phyloP scores from a whole-genome alignment of 106 monocot genomes.

The Dendrobium huoshanense region DNA sequence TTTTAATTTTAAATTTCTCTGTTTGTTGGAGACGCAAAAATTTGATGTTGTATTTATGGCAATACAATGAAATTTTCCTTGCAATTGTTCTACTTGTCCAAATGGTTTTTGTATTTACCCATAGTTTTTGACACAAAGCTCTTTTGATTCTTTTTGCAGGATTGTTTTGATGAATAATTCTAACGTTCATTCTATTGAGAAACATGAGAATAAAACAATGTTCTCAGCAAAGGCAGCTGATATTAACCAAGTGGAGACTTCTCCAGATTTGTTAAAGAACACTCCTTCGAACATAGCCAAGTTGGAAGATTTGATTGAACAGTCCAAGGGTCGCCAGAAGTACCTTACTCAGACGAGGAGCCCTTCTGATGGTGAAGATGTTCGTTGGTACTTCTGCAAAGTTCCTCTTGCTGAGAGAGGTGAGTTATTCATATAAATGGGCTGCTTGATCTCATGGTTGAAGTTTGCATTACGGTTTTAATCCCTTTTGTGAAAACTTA shows the following conservation, averaged over 20 bases:
- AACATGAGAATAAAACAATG: neutral
- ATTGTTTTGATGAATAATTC: conserved; percentile 2
- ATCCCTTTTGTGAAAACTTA: neutral
- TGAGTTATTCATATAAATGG: conserved; percentile 4
- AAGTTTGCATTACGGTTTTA: neutral
- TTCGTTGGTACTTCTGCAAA: conserved; percentile 97
- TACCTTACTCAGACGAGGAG: conserved; percentile 74
- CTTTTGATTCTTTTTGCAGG: conserved; percentile 5
- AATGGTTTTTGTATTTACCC: neutral
- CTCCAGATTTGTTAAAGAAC: conserved; percentile 84
- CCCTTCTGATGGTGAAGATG: conserved; percentile 91
- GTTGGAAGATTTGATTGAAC: conserved; percentile 87
- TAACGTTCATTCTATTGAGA: neutral
- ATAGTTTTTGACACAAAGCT: neutral
- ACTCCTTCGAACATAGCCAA: conserved; percentile 92
- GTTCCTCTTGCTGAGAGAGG: conserved; percentile 68
- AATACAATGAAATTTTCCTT: neutral
- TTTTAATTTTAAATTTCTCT: neutral
- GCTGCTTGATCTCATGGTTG: neutral
- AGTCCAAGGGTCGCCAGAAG: conserved; percentile 63
- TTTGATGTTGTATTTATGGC: no score
- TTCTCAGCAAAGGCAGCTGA: neutral
- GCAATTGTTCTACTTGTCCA: neutral
- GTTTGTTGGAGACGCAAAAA: neutral
- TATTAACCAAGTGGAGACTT: conserved; percentile 26